Conservation (phyloP, 108 stramenopile genomes). For the Bacterosira constricta region DNA sequence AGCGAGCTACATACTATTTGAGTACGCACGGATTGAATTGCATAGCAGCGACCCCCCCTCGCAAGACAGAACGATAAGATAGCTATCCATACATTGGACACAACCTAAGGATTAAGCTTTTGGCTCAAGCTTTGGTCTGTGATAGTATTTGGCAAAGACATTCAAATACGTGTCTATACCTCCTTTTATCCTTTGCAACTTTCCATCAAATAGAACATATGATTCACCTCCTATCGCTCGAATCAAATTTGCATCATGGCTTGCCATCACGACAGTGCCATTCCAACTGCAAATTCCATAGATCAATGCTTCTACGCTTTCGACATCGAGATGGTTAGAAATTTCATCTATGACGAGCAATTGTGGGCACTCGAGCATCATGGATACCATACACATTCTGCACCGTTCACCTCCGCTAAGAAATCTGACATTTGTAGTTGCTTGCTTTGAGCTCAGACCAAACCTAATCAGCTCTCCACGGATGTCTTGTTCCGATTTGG, state of each 20-base stretch:
- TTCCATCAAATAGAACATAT: slow-evolving; percentile 68
- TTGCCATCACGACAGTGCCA: slow-evolving; percentile 64
- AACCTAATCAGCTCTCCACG: slow-evolving; percentile 84
- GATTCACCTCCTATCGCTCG: slow-evolving; percentile 59
- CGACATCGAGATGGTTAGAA: slow-evolving; percentile 92
- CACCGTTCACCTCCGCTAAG: slow-evolving; percentile 95
- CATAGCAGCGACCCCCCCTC: too few relatives aligned
- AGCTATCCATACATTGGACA: too few relatives aligned
- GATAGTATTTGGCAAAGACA: slow-evolving; percentile 15
- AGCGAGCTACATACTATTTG: too few relatives aligned
- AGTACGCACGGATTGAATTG: too few relatives aligned
- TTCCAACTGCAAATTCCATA: slow-evolving; percentile 82
- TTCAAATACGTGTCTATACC: slow-evolving; percentile 70
- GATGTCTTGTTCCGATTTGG: slow-evolving; percentile 79
- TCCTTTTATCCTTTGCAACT: slow-evolving; percentile 58
- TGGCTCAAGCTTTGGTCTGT: not conserved
- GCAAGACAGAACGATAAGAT: too few relatives aligned
- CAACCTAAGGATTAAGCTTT: not conserved
- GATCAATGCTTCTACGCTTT: slow-evolving; percentile 92
- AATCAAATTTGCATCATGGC: slow-evolving; percentile 70
- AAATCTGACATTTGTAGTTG: slow-evolving; percentile 77
- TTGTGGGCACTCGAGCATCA: slow-evolving; percentile 85
- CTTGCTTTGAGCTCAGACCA: slow-evolving; percentile 78
- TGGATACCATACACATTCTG: slow-evolving; percentile 82
- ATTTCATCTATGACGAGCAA: slow-evolving; percentile 91